These are phyloP conservation scores for Jackrogersella minutella DNA, from an alignment of 495 filamentous ascomycete species.

Conservation along the genomic window DNA sequence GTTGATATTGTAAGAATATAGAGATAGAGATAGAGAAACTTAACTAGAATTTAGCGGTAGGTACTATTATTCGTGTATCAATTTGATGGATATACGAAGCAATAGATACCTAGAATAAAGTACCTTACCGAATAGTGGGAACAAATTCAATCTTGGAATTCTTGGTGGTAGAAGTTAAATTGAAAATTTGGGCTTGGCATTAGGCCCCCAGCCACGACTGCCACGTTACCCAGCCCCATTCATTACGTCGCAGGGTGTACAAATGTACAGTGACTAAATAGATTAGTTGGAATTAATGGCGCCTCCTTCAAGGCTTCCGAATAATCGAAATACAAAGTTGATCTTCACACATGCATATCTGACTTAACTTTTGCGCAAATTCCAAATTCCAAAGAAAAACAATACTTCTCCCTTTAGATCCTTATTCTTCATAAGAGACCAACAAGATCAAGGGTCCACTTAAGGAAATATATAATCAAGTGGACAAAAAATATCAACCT, in stretches of 20 bases:
- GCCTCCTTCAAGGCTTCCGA: slow-evolving; percentile 30
- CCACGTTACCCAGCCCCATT: slow-evolving; percentile 43
- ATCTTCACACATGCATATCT: slow-evolving; percentile 27
- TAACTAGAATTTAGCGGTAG: too few species aligned
- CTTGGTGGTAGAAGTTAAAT: too few species aligned
- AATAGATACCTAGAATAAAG: too few species aligned
- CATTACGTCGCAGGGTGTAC: slow-evolving; percentile 46
- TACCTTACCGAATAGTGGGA: slow-evolving; percentile 7
- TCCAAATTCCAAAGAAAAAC: too few species aligned
- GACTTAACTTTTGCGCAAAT: slow-evolving; percentile 25
- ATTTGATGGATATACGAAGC: too few species aligned
- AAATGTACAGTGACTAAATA: slow-evolving; percentile 24
- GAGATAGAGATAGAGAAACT: too few species aligned
- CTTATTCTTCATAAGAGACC: background rate
- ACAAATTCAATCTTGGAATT: too few species aligned
- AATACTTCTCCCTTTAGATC: background rate
- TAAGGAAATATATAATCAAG: background rate
- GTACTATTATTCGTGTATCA: too few species aligned
- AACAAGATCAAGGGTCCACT: too few species aligned
- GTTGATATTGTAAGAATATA: too few species aligned
- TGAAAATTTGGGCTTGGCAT: slow-evolving; percentile 14
- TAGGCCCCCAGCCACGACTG: slow-evolving; percentile 31
- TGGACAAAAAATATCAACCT: background rate
- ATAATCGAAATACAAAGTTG: slow-evolving; percentile 19
- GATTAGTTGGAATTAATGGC: slow-evolving; percentile 31